These are phyloP conservation scores for Radiomyces spectabilis DNA, from an alignment of 192 early-diverging fungal species.

Conservation along the genomic window DNA sequence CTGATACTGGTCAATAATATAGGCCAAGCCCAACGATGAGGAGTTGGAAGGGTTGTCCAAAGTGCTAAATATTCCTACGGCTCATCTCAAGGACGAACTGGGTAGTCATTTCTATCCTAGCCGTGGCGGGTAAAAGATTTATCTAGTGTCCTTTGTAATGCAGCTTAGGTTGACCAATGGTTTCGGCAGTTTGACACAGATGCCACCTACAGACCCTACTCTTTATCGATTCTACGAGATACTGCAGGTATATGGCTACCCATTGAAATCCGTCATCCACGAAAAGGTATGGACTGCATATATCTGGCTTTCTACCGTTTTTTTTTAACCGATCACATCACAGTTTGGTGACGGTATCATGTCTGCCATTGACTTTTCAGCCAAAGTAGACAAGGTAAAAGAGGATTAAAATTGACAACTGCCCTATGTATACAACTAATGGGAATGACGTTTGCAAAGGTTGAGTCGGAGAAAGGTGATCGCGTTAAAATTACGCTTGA, in stretches of 20 bases:
- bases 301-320: too few species aligned
- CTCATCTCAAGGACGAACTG: constrained; percentile 23
- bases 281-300: constrained; percentile 38
- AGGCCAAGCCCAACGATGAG: constrained; percentile 32
- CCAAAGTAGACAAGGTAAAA: constrained; percentile 31
- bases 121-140: constrained; percentile 30
- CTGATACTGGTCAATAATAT: neutral
- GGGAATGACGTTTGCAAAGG: too few species aligned
- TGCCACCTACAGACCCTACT: constrained; percentile 36
- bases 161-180: neutral
- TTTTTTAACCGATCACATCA: too few species aligned
- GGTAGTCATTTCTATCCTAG: constrained; percentile 26
- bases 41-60: constrained; percentile 24
- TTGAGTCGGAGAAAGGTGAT: too few species aligned
- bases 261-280: constrained; percentile 34
- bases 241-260: constrained; percentile 36
- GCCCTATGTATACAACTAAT: neutral
- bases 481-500: constrained; percentile 32
- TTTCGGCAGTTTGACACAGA: constrained; percentile 18
- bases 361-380: constrained; percentile 39
- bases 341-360: constrained; percentile 47
- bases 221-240: constrained; percentile 39
- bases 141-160: neutral
- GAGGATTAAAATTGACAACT: neutral
- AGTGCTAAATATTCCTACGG: constrained; percentile 22